A percentile compares a stretch with the other conserved stretches of the same genome.
Conservation (phyloP, 495 filamentous ascomycete genomes). For the Astrothelium subdiscretum region DNA sequence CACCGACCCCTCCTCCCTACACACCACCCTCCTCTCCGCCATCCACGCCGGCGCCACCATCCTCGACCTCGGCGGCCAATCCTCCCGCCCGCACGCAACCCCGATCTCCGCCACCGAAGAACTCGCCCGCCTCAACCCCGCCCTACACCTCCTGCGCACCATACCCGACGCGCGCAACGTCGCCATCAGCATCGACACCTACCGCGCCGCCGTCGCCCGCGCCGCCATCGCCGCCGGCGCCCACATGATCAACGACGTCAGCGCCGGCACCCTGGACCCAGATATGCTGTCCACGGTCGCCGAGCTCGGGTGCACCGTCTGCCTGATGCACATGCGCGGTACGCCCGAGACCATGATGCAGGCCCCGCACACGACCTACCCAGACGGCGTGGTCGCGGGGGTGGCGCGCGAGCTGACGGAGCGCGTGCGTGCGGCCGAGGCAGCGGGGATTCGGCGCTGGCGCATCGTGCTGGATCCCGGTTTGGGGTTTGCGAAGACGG, state of each 20-base stretch:
- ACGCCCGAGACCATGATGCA: constrained; percentile 70
- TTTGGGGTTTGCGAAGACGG: constrained; percentile 82
- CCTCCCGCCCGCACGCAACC: constrained; percentile 63
- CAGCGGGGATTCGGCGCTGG: constrained; percentile 78
- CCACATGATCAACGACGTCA: constrained; percentile 92
- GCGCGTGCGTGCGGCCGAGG: constrained; percentile 66
- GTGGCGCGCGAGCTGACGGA: constrained; percentile 57
- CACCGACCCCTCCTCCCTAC: constrained; percentile 28
- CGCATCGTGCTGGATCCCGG: constrained; percentile 91
- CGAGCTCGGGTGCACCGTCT: constrained; percentile 63
- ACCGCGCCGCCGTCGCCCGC: constrained; percentile 73
- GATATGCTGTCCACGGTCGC: constrained; percentile 79
- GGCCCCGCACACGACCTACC: constrained; percentile 43
- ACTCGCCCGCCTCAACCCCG: constrained; percentile 62
- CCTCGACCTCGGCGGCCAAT: constrained; percentile 88
- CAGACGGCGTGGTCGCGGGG: constrained; percentile 56
- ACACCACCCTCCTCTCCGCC: constrained; percentile 40
- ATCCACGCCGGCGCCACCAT: constrained; percentile 63
- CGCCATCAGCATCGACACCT: constrained; percentile 83
- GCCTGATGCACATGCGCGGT: constrained; percentile 94
- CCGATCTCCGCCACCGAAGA: constrained; percentile 63
- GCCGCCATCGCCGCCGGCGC: constrained; percentile 73
- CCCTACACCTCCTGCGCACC: constrained; percentile 57
- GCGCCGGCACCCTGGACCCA: constrained; percentile 65
- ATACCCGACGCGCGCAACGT: constrained; percentile 48